phyloP scores from a whole-genome alignment of 2,329 filamentous ascomycete genomes.

The Trichoderma afroharzianum region DNA sequence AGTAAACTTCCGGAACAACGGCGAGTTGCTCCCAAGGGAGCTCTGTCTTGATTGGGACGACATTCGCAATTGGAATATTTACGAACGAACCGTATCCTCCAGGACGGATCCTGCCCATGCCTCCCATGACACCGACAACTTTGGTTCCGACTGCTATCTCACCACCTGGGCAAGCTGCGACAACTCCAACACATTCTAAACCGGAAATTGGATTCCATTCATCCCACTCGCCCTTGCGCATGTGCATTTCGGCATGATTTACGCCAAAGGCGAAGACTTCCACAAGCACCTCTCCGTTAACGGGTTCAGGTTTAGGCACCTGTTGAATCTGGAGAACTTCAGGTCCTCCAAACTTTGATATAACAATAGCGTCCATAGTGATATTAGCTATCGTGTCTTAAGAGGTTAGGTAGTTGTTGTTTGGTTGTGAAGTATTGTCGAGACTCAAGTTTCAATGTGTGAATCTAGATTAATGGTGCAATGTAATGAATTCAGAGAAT shows the following conservation, averaged over 20 bases:
- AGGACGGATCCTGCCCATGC: constrained; percentile 36
- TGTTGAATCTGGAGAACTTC: constrained; percentile 8
- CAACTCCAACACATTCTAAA: constrained; percentile 41
- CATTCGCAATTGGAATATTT: background rate
- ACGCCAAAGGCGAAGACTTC: constrained; percentile 40
- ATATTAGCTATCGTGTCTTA: background rate
- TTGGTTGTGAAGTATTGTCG: background rate
- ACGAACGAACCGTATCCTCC: constrained; percentile 37
- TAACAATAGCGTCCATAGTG: constrained; percentile 15
- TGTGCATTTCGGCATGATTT: constrained; percentile 45
- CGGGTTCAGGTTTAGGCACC: constrained; percentile 19
- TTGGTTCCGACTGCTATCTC: constrained; percentile 31
- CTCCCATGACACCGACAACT: constrained; percentile 41
- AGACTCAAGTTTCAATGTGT: background rate
- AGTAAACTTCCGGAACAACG: constrained; percentile 9
- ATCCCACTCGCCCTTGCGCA: constrained; percentile 41
- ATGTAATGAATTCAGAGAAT: background rate
- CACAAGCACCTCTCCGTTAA: constrained; percentile 31
- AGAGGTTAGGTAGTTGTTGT: background rate
- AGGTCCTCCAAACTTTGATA: constrained; percentile 3
- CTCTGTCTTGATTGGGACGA: constrained; percentile 1
- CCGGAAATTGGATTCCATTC: constrained; percentile 37
- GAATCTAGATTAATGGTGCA: background rate
- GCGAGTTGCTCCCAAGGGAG: constrained; percentile 14
- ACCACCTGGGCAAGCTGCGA: constrained; percentile 33